Evolutionary conservation across 2,329 filamentous ascomycete genomes (phyloP).

Genomic region (Laburnicola sp.): DNA sequence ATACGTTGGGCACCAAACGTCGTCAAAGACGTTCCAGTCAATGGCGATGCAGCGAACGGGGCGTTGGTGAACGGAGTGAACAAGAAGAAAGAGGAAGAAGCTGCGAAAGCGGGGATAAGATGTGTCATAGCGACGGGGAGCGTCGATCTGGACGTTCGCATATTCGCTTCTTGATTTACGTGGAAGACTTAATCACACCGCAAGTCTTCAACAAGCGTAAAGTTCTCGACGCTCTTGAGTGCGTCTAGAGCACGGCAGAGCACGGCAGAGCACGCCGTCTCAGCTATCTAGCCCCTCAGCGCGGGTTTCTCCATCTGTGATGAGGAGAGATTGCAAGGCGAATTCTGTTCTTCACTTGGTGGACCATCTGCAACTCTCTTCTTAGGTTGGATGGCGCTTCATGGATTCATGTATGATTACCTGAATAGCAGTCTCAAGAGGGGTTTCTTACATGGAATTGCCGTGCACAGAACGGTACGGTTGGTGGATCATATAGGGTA

Average conservation of each 20-base stretch:
- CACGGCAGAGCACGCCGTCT: too few relatives aligned
- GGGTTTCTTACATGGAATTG: neutral
- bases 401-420: conserved; percentile 32
- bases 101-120: conserved; percentile 67
- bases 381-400: conserved; percentile 12
- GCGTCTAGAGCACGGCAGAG: too few relatives aligned
- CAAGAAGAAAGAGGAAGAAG: conserved; percentile 57
- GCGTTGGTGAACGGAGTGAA: conserved; percentile 47
- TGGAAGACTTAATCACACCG: neutral
- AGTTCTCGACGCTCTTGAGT: neutral
- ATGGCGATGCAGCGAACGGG: conserved; percentile 49
- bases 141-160: conserved; percentile 76
- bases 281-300: too few relatives aligned
- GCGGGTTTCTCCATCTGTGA: neutral
- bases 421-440: conserved; percentile 8
- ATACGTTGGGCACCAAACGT: conserved; percentile 84
- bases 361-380: neutral
- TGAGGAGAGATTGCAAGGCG: neutral
- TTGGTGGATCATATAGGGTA: neutral
- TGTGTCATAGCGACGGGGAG: conserved; percentile 87
- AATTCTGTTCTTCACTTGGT: neutral
- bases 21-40: conserved; percentile 59
- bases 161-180: conserved; percentile 65
- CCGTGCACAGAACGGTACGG: neutral
- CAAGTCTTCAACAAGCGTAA: neutral